Evolutionary conservation across 2,329 filamentous ascomycete species (phyloP), one percentile per base, ranked within the genome.

Genomic region (Phaeosphaeriaceae sp.): DNA sequence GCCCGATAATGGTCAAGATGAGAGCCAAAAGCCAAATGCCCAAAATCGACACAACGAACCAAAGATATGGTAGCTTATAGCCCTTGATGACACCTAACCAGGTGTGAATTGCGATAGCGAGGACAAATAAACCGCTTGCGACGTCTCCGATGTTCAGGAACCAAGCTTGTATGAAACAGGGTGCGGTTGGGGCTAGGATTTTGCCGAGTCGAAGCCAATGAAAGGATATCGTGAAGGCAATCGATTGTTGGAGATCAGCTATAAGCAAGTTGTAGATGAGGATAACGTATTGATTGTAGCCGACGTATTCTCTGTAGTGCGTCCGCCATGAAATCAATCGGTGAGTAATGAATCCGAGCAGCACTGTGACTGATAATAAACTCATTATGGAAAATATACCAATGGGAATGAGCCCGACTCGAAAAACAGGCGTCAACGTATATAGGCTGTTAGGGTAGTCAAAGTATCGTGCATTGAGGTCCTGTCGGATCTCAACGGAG

Each of bases 61-160:
- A 63, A n/a, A 55, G 66, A 58, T 80, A 76, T 4, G 73, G 70
- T 57, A 81, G 54, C 42, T 78, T 78, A 37, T 72, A 74, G 8
- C 79, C 77, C 54, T 75, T 74, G 7, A 80, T 73, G 6, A 83
- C 76, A 6, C 78, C 71, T 46, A 79, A 54, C 63, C 79, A 81
- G 0, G 80, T 83, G 52, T 83, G 80, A n/a, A 81, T 63, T 9
- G 80, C 80, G 58, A 83, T 83, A 8, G 79, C 77, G 4, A 83
- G 67, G 41, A 82, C 77, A 57, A 83, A 81, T 43, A 82, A 72
- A n/a, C 79, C 79, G 57, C 77, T 78, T 4, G 76, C 71, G 5
- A 81, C 74, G 52, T 83, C 80, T 20, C 80, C 81, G 37, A 81
- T 73, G 45, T 82, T 79, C 4, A 83, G 64, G 55, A 81, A 77